Base-by-base conservation (phyloP, 768 basidiomycete genomes). In the Amanita rimosa region DNA sequence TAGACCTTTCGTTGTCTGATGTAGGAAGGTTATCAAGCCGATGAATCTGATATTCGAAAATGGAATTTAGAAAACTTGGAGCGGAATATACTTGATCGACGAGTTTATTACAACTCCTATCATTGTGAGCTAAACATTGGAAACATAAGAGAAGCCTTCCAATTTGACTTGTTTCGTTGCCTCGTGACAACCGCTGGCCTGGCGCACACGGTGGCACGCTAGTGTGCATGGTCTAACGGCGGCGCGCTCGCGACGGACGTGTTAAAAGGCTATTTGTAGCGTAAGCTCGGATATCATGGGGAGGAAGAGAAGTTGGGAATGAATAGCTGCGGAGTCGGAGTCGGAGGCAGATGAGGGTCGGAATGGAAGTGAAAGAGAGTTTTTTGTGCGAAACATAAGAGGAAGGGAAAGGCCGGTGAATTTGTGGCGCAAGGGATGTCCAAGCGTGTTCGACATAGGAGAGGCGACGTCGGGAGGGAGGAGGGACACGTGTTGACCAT, bases 401-500 rank as follows among this genome's bases (percentile, higher is more conserved):
- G 48, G n/a, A 34, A 19, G 33, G 24, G 10, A 22, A 6, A 37
- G 6, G 8, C 52, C 58, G 58, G 60, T 54, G 40, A 60, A 55
- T 58, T 62, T 60, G 61, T 60, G 61, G 61, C 61, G 61, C 55
- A 54, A 36, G 31, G 38, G 22, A 41, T 33, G 46, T 34, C 11
- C 22, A 50, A 46, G 40, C n/a, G 38, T 52, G 36, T 46, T 44
- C 13, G 49, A 51, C 49, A 45, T 44, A 35, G 52, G 46, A 57
- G 50, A 35, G 34, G 22, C n/a, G 48, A 43, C 24, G 52, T 58
- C 17, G 39, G 27, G 57, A 51, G 50, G 46, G n/a, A n/a, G n/a
- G n/a, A n/a, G 53, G 42, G 42, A 4, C 58, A 60, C 57, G 54
- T 58, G 58, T 53, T 48, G 24, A 7, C 44, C 50, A 19, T 40